Evolutionary conservation across 2,329 filamentous ascomycete species (phyloP), one percentile per base, ranked within the genome.

Genomic region (Sarocladiaceae sp.): DNA sequence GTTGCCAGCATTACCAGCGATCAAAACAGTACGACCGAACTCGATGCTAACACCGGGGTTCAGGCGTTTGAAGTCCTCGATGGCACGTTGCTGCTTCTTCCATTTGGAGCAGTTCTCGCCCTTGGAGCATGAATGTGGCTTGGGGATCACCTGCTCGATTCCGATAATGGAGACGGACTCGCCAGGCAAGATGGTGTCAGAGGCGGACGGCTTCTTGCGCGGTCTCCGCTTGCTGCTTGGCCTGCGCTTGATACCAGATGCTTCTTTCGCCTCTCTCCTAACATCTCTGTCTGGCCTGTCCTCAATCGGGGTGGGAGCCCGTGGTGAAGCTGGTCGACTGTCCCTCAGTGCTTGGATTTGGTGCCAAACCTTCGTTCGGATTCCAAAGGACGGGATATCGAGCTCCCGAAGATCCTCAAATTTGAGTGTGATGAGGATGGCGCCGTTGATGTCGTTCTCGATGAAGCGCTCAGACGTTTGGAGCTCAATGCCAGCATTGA

Each of bases 111-210:
- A 95, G 53, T 85, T 82, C 62, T 93, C 86, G 35, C 90, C 90
- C 62, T 94, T 95, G 35, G 80, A 80, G 66, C 90, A 96, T 46
- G 76, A 76, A 64, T 95, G 90, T 13, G 83, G 79, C 65, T 88
- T 90, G 4, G 89, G 89, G 45, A 95, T 75, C 44, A 93, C 70
- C 62, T 95, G 88, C 65, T 95, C 89, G 50, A 95, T 95, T 21
- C 85, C 89, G 26, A 95, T 88, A 53, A 95, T 95, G 1, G 88
- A 95, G 3, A 93, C 83, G 1, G 88, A 91, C 61, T 95, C 87
- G 47, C 82, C 76, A 2, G 88, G 88, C 1, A 83, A 83, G 58
- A 93, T 83, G 37, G 78, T 66, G 54, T 90, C 84, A 50, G 81
- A 78, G 43, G 68, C 61, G 11, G 68, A 62, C 6, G 60, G 55